phyloP scores from a whole-genome alignment of 306 rosid genomes.

The Lotus japonicus region DNA sequence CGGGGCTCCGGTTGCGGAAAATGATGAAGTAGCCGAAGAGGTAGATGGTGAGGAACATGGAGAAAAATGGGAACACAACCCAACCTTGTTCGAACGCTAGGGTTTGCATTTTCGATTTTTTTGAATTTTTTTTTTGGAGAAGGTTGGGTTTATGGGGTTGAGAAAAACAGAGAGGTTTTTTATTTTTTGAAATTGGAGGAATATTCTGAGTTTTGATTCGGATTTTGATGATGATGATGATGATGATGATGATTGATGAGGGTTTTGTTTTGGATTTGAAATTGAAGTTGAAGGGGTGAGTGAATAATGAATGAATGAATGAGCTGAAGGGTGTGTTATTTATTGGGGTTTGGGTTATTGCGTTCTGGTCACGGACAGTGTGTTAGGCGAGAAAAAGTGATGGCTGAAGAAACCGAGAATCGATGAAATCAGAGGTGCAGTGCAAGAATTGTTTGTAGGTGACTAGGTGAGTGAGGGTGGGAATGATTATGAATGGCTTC shows the following conservation, averaged over 20 bases:
- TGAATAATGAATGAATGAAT: too few species aligned
- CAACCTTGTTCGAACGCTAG: background rate
- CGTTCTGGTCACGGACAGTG: background rate
- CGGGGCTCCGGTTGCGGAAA: conserved; percentile 60
- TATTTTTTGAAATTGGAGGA: background rate
- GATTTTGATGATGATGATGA: background rate
- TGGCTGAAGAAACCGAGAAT: background rate
- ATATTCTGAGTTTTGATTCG: conserved; percentile 1
- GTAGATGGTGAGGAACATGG: conserved; percentile 42
- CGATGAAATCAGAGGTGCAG: background rate
- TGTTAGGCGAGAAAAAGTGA: background rate
- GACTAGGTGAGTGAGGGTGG: background rate
- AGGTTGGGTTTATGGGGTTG: background rate
- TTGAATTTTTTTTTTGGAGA: too few species aligned
- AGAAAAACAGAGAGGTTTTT: too few species aligned
- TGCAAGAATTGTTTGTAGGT: too few species aligned
- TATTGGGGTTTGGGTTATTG: background rate
- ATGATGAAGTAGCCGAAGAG: conserved; percentile 50
- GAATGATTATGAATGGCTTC: background rate
- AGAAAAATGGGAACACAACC: conserved; percentile 34
- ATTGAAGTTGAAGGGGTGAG: too few species aligned
- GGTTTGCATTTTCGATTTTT: background rate
- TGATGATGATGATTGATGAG: background rate
- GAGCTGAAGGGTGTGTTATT: too few species aligned
- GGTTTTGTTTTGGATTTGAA: background rate